phyloP scores from a whole-genome alignment of 805 yeast genomes.

The Metschnikowia cubensis region DNA sequence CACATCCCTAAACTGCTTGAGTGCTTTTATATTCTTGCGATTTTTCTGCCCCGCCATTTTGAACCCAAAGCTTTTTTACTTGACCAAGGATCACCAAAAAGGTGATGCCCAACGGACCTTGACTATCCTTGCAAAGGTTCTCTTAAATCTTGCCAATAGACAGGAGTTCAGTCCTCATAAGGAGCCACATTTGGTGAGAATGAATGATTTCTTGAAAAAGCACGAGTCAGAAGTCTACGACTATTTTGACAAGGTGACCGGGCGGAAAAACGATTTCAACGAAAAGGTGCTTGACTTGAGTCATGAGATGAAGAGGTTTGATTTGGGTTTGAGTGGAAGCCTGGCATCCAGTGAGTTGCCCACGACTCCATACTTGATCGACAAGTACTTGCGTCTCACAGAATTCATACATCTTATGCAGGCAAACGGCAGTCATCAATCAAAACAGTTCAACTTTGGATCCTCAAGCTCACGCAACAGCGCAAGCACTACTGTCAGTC shows the following conservation, averaged over 20 bases:
- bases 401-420: slow-evolving; percentile 51
- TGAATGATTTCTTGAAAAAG: slow-evolving; percentile 64
- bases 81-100: slow-evolving; percentile 66
- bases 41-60: slow-evolving; percentile 84
- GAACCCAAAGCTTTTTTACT: slow-evolving; percentile 80
- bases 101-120: slow-evolving; percentile 73
- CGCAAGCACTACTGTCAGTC: slow-evolving; percentile 12
- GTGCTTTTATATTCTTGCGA: slow-evolving; percentile 75
- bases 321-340: slow-evolving; percentile 49
- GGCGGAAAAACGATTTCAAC: slow-evolving; percentile 61
- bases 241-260: slow-evolving; percentile 70
- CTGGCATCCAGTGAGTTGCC: slow-evolving; percentile 56
- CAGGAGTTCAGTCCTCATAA: slow-evolving; percentile 69
- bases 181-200: slow-evolving; percentile 70
- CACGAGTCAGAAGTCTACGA: slow-evolving; percentile 57
- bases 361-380: slow-evolving; percentile 64
- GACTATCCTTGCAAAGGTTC: slow-evolving; percentile 73
- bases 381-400: slow-evolving; percentile 57
- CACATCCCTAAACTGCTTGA: slow-evolving; percentile 64
- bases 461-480: slow-evolving; percentile 12
- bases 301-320: slow-evolving; percentile 54
- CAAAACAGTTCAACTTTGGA: background rate
- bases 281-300: slow-evolving; percentile 55
- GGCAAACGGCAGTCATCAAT: slow-evolving; percentile 10
- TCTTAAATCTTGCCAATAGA: slow-evolving; percentile 77